Evolutionary conservation across 768 basidiomycete genomes (phyloP).

Genomic region (Russula virescens): DNA sequence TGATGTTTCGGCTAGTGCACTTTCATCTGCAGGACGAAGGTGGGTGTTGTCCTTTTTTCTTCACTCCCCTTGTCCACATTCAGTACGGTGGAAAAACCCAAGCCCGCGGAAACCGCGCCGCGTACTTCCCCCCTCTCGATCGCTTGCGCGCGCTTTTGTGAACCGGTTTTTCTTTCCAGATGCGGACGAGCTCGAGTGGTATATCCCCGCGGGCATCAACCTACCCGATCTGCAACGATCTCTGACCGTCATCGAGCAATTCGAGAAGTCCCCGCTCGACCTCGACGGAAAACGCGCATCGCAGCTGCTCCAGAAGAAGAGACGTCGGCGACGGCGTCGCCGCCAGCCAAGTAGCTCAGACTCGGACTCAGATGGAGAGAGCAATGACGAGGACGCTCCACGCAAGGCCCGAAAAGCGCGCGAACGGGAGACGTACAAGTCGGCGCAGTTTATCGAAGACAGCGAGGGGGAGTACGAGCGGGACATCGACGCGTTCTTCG

Average conservation of each 20-base stretch:
- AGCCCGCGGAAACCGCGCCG: constrained; percentile 11
- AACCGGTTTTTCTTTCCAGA: constrained; percentile 34
- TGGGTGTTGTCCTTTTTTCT: constrained; percentile 30
- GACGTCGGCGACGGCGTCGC: constrained; percentile 45
- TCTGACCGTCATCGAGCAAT: constrained; percentile 75
- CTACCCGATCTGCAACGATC: constrained; percentile 64
- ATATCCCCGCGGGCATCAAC: constrained; percentile 64
- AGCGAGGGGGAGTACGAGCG: constrained; percentile 73
- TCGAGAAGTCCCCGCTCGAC: constrained; percentile 74
- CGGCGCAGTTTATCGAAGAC: constrained; percentile 88
- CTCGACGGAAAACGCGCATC: constrained; percentile 71
- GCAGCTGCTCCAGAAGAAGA: constrained; percentile 57
- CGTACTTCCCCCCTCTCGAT: constrained; percentile 1
- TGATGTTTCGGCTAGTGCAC: constrained; percentile 74
- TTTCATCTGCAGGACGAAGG: constrained; percentile 67
- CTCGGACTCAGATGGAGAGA: constrained; percentile 36
- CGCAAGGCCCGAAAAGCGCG: constrained; percentile 48
- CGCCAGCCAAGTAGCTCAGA: constrained; percentile 47
- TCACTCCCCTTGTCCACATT: neutral
- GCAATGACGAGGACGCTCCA: constrained; percentile 34
- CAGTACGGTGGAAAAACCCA: neutral
- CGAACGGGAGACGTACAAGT: constrained; percentile 75
- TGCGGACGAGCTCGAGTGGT: constrained; percentile 77
- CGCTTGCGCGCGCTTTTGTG: constrained; percentile 1
- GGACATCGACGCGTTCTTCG: constrained; percentile 78